These are phyloP conservation scores for Globisporangium alternatum DNA, from an alignment of 352 stramenopile genomes.

Conservation along the genomic window DNA sequence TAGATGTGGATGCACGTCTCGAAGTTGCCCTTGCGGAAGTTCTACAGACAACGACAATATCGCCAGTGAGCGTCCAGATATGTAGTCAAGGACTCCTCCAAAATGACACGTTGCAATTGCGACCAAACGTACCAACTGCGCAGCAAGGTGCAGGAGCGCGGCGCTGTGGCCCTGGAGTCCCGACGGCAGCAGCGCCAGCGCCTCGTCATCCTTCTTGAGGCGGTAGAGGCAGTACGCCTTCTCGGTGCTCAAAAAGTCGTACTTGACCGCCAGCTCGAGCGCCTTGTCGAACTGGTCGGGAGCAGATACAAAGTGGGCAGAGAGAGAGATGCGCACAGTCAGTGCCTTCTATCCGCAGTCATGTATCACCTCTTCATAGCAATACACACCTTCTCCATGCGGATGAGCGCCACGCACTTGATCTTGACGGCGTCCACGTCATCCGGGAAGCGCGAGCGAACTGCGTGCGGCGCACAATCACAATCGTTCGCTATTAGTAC, in stretches of 20 bases:
- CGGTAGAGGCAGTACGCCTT: constrained; percentile 82
- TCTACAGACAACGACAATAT: constrained; percentile 25
- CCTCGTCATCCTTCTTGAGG: constrained; percentile 70
- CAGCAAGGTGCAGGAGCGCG: constrained; percentile 61
- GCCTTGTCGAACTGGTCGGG: constrained; percentile 79
- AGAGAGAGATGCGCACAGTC: background rate
- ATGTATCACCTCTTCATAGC: background rate
- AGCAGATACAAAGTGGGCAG: background rate
- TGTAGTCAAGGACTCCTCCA: constrained; percentile 3
- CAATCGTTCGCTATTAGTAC: background rate
- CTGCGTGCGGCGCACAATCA: constrained; percentile 24
- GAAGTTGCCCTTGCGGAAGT: constrained; percentile 68
- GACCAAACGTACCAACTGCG: constrained; percentile 47
- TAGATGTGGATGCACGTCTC: constrained; percentile 71
- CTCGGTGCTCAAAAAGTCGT: constrained; percentile 59
- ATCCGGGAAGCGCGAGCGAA: constrained; percentile 67
- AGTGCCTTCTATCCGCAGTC: background rate
- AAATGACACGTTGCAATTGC: background rate
- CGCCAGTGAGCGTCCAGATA: background rate
- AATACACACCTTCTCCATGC: constrained; percentile 59
- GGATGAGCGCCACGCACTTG: constrained; percentile 82
- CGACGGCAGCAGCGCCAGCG: constrained; percentile 36
- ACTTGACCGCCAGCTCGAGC: constrained; percentile 71
- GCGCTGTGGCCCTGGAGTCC: constrained; percentile 32
- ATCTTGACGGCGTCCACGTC: constrained; percentile 77